Evolutionary conservation across 257 asterid genomes (phyloP).

Genomic region (Fraxinus anomala): DNA sequence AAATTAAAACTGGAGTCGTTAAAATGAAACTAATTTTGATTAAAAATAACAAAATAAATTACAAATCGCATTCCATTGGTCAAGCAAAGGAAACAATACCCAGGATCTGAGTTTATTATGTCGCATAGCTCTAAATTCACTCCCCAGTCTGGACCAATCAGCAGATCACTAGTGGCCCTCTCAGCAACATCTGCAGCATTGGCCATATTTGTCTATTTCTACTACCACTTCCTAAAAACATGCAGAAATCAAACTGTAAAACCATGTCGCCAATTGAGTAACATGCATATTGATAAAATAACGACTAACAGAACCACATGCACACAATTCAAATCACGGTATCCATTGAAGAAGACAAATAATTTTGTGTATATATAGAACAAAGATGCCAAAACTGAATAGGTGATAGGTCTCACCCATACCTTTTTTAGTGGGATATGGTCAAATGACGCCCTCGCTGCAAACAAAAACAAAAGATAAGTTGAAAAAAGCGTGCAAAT

Average conservation of each 20-base stretch:
- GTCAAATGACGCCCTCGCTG: background rate
- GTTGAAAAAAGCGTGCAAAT: background rate
- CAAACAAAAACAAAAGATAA: background rate
- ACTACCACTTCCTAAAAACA: slow-evolving; percentile 14
- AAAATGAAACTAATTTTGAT: background rate
- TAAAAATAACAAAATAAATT: background rate
- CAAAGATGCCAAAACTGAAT: background rate
- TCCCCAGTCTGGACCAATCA: slow-evolving; percentile 78
- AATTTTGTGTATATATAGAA: background rate
- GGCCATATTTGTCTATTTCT: slow-evolving; percentile 45
- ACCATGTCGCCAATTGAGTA: slow-evolving; percentile 21
- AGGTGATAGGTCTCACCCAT: background rate
- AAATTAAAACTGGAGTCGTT: background rate
- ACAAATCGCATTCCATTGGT: background rate
- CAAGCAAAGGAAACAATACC: slow-evolving; percentile 35
- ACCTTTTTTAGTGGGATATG: background rate
- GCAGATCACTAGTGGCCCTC: slow-evolving; percentile 71
- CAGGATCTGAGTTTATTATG: slow-evolving; percentile 46
- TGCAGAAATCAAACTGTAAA: slow-evolving; percentile 11
- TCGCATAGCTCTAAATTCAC: slow-evolving; percentile 66
- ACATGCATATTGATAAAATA: background rate
- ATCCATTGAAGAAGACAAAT: slow-evolving; percentile 4
- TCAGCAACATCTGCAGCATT: slow-evolving; percentile 67
- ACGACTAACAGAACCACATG: slow-evolving; percentile 5
- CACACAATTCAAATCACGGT: background rate